Percentiles rank a stretch among this genome's conserved stretches.
phyloP scores from a whole-genome alignment of 129 eudicot genomes.

The Mikania micrantha region DNA sequence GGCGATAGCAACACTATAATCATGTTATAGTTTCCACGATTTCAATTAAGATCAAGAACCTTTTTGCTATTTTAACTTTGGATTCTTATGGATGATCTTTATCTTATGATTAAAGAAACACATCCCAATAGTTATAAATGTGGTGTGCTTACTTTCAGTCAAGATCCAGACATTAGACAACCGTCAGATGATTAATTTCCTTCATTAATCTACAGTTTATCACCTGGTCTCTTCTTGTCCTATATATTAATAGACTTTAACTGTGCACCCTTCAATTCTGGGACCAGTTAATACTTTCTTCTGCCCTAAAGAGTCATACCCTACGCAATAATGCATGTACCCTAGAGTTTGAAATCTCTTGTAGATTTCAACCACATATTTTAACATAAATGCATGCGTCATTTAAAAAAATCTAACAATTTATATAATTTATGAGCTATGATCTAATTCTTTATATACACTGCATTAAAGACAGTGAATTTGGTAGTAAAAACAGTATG shows the following conservation, averaged over 20 bases:
- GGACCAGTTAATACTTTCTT: conserved; percentile 15
- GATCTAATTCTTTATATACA: neutral
- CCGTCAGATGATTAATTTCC: neutral
- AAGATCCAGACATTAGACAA: neutral
- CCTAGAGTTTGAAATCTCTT: conserved; percentile 12
- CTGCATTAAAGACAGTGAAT: neutral
- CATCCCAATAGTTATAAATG: neutral
- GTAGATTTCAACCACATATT: neutral
- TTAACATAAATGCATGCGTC: conserved; percentile 1
- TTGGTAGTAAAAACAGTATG: neutral
- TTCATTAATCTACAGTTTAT: conserved; percentile 7
- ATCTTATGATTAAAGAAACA: neutral
- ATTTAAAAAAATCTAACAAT: neutral
- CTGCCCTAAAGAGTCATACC: conserved; percentile 15
- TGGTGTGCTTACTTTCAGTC: neutral
- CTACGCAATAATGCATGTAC: conserved; percentile 17
- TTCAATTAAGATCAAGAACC: neutral
- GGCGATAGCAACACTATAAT: too few relatives aligned
- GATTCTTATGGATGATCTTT: neutral
- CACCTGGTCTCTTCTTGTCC: neutral
- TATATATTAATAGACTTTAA: conserved; percentile 11
- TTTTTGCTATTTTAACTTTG: conserved; percentile 6
- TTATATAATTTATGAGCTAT: conserved; percentile 15
- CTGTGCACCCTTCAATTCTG: conserved; percentile 20
- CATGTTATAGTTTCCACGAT: conserved; percentile 1